Percentiles rank a stretch among this genome's conserved stretches.
phyloP scores from a whole-genome alignment of 768 basidiomycete species.

The Leccinum obscurum region DNA sequence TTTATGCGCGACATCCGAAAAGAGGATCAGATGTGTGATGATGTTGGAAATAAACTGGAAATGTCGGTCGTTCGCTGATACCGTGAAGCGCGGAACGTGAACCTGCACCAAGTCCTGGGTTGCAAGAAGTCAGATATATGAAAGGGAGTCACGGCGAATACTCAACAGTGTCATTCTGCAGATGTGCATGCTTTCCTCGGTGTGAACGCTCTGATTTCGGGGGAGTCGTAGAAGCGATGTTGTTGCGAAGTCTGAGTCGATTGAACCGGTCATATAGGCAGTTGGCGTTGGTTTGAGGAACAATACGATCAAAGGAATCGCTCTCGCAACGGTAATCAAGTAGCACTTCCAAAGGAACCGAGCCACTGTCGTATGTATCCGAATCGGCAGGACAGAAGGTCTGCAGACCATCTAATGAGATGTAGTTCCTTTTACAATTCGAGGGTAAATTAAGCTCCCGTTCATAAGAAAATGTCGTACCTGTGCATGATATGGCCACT shows the following conservation, averaged over 20 bases:
- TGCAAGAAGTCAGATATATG: constrained; percentile 12
- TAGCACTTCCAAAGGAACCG: constrained; percentile 87
- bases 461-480: constrained; percentile 37
- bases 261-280: constrained; percentile 96
- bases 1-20: constrained; percentile 84
- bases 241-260: constrained; percentile 77
- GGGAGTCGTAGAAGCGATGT: constrained; percentile 52
- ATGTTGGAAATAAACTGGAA: constrained; percentile 86
- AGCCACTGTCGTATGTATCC: constrained; percentile 45
- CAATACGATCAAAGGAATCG: constrained; percentile 81
- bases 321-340: constrained; percentile 85
- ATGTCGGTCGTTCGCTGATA: constrained; percentile 79
- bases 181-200: constrained; percentile 40
- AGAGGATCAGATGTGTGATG: constrained; percentile 84
- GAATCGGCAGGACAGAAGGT: constrained; percentile 71
- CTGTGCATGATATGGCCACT: constrained; percentile 85
- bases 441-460: constrained; percentile 1
- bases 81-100: constrained; percentile 82
- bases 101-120: constrained; percentile 77
- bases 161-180: constrained; percentile 65
- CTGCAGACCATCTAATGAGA: constrained; percentile 78
- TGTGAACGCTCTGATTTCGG: constrained; percentile 39
- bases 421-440: constrained; percentile 61
- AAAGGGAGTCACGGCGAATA: background rate
- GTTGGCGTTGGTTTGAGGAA: constrained; percentile 83